Percentiles rank a stretch among this genome's conserved stretches.
Conservation (phyloP, 345 rosid genomes). For the Raphanus sativus region DNA sequence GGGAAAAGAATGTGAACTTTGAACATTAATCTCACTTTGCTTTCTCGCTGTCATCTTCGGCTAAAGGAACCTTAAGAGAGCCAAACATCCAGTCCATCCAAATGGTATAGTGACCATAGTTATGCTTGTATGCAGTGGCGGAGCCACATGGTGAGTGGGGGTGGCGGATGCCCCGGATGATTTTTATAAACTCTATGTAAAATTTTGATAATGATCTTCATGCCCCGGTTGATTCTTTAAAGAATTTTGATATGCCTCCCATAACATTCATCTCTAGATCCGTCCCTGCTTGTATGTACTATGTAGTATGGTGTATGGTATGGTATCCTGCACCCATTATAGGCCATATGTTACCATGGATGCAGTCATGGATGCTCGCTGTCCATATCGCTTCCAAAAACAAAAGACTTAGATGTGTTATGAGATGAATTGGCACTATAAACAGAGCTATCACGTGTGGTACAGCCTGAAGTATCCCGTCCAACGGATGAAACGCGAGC, state of each 20-base stretch:
- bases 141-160: no score
- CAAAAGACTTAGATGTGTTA: slow-evolving; percentile 65
- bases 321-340: slow-evolving; percentile 98
- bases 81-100: slow-evolving; percentile 99
- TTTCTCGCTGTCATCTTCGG: slow-evolving; percentile 44
- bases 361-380: slow-evolving; percentile 89
- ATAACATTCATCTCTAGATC: no score
- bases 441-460: slow-evolving; percentile 82
- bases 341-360: slow-evolving; percentile 80
- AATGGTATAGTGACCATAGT: slow-evolving; percentile 92
- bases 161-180: no score
- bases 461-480: slow-evolving; percentile 87
- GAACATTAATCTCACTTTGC: slow-evolving; percentile 3
- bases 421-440: slow-evolving; percentile 76
- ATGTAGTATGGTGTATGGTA: slow-evolving; percentile 95
- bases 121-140: slow-evolving; percentile 87
- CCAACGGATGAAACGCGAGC: slow-evolving; percentile 87
- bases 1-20: background rate
- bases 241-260: no score
- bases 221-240: no score
- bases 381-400: slow-evolving; percentile 89
- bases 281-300: no score
- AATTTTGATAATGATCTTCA: no score
- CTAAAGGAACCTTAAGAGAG: slow-evolving; percentile 61
- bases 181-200: no score